Base-by-base conservation (phyloP, 306 rosid species). In the Dalbergia cultrata region DNA sequence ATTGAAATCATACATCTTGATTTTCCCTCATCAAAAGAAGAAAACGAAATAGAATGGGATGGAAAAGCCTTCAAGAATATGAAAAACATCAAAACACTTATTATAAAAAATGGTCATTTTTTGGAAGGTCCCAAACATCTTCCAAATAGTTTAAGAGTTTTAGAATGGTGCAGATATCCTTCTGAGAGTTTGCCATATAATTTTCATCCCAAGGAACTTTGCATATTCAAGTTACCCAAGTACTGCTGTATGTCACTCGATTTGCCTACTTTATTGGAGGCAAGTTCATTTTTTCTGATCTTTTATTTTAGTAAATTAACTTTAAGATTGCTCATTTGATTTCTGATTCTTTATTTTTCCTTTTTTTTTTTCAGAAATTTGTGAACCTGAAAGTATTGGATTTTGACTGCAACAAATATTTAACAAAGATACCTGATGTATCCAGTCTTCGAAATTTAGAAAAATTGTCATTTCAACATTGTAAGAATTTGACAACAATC, bases 361-460 rank as follows among this genome's bases (percentile, higher is more conserved):
- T 22, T 58, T 8, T 1, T 26, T 19, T 6, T 49, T 6, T 61
- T 16, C 74, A 76, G 81, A 65, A 64, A 41, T 65, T 49, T 11
- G 2, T 33, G 17, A 22, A 26, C 17, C 11, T 68, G 26, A 31
- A 3, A 18, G 13, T 56, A 6, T 59, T 79, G 11, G 47, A 12
- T 45, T 3, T 79, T 12, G 1, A 10, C 0, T 0, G 1, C 1
- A 1, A 4, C 0, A 0, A 7, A 1, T 2, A 1, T 37, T 8
- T 53, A 21, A 6, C 41, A 13, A 12, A n/a, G 2, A 63, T 61
- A 34, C 70, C 45, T 14, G 35, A 75, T 0, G 0, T 63, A 34
- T 76, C 63, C 6, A 10, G 62, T n/a, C 17, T 50, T 34, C 37
- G 37, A 17, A 33, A 47, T 76, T 76, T 76, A 50, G 60, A 17